phyloP scores from a whole-genome alignment of 1,284 basidiomycete genomes.

The Phlebopus sp. region DNA sequence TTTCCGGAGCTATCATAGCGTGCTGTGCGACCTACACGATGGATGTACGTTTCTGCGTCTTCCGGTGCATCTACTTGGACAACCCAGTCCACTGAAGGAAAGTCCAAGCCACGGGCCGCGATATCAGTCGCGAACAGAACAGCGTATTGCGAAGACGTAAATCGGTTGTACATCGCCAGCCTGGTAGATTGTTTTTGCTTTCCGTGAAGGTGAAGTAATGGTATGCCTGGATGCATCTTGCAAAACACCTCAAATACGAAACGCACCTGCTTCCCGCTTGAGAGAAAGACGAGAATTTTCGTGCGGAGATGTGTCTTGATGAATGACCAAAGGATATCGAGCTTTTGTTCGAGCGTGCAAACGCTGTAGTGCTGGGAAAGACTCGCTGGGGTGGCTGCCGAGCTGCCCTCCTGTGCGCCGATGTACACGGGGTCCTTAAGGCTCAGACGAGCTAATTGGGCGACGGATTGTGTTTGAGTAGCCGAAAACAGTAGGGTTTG shows the following conservation, averaged over 20 bases:
- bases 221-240: slow-evolving; percentile 90
- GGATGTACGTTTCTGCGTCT: slow-evolving; percentile 98
- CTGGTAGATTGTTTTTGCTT: slow-evolving; percentile 95
- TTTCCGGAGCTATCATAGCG: slow-evolving; percentile 92
- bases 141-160: slow-evolving; percentile 76
- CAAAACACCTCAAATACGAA: slow-evolving; percentile 98
- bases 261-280: slow-evolving; percentile 94
- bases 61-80: slow-evolving; percentile 97
- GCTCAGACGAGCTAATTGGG: slow-evolving; percentile 87
- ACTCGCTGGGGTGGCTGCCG: slow-evolving; percentile 56
- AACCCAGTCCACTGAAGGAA: slow-evolving; percentile 97
- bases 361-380: slow-evolving; percentile 92
- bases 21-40: slow-evolving; percentile 94
- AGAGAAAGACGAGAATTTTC: slow-evolving; percentile 94
- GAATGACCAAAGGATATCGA: slow-evolving; percentile 93
- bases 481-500: slow-evolving; percentile 97
- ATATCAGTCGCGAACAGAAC: slow-evolving; percentile 96
- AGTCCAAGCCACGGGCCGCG: slow-evolving; percentile 95
- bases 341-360: slow-evolving; percentile 82
- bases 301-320: slow-evolving; percentile 91
- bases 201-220: slow-evolving; percentile 91
- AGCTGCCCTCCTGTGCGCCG: slow-evolving; percentile 51
- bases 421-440: slow-evolving; percentile 83
- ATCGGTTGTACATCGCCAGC: slow-evolving; percentile 79
- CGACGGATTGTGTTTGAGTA: slow-evolving; percentile 91